These are phyloP conservation scores for Hura crepitans DNA, from an alignment of 441 rosid species.

Conservation along the genomic window DNA sequence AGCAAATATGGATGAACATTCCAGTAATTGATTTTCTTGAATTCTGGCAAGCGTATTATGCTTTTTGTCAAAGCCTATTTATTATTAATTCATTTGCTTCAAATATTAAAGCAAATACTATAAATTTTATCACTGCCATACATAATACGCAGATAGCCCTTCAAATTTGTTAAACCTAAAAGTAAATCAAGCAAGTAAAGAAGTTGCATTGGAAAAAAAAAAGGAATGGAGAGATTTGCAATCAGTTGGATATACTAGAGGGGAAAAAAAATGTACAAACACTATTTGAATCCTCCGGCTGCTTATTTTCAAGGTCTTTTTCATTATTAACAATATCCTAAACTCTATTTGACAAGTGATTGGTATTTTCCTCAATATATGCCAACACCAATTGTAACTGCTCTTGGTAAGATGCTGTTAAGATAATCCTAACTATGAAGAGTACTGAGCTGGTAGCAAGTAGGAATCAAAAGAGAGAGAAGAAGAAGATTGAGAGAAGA, in stretches of 20 bases:
- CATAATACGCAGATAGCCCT: no score
- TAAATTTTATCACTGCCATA: no score
- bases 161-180: no score
- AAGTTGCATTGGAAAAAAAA: background rate
- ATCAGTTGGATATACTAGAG: background rate
- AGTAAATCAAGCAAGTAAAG: background rate
- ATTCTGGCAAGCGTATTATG: background rate
- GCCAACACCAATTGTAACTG: slow-evolving; percentile 34
- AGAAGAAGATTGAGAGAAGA: no score
- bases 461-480: no score
- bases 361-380: slow-evolving; percentile 45
- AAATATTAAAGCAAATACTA: background rate
- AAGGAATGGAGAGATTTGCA: background rate
- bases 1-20: background rate
- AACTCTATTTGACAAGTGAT: slow-evolving; percentile 41
- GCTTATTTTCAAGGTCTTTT: slow-evolving; percentile 39
- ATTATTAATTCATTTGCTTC: background rate
- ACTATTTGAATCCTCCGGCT: slow-evolving; percentile 27
- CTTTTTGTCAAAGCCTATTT: background rate
- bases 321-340: slow-evolving; percentile 38
- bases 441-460: no score
- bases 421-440: no score
- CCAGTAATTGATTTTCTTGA: background rate
- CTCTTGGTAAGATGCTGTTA: slow-evolving; percentile 39
- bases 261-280: slow-evolving; percentile 8